Base-by-base conservation (phyloP, 208 protist genomes). In the Acanthamoeba lenticulata region DNA sequence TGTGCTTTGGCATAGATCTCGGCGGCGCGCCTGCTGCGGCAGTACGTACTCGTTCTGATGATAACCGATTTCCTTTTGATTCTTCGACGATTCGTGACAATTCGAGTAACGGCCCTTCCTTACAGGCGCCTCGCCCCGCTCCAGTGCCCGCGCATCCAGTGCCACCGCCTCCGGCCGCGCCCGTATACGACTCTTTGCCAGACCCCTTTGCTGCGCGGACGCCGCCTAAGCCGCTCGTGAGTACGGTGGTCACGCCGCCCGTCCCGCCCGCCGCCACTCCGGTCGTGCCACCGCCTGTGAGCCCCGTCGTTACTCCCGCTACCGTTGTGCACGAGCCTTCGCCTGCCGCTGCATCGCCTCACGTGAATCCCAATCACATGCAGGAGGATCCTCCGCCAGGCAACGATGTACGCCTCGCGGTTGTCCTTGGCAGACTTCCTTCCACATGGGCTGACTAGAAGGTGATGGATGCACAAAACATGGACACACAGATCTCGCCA, bases 1-100 rank as follows among this genome's bases (percentile, higher is more conserved):
- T 90, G 83, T 90, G 83, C 57, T 67, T 90, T 5, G 83, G 83
- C 32, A 90, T 90, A 29, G 83, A 90, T 90, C 83, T 90, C 36
- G 83, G 83, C 13, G 17, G 29, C 1, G 29, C 29, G 24, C 55
- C 55, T 62, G 24, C 55, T n/a, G n/a, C n/a, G n/a, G n/a, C n/a
- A n/a, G n/a, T n/a, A n/a, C n/a, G n/a, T n/a, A n/a, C n/a, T n/a
- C n/a, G n/a, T n/a, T n/a, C n/a, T n/a, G 29, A 17, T 60, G 34
- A 19, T 34, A 15, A 4, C 29, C 36, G 15, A 38, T 24, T 40
- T 60, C 49, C 38, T 13, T 83, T 52, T 55, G 4, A 15, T 6
- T 52, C 40, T 49, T 62, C 55, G 0, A 2, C 7, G 36, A 52
- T n/a, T 44, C 15, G 13, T 44, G 36, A 21, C 40, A 34, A 34